Conservation (phyloP, 345 rosid genomes). For the Eucalyptus brandiana region DNA sequence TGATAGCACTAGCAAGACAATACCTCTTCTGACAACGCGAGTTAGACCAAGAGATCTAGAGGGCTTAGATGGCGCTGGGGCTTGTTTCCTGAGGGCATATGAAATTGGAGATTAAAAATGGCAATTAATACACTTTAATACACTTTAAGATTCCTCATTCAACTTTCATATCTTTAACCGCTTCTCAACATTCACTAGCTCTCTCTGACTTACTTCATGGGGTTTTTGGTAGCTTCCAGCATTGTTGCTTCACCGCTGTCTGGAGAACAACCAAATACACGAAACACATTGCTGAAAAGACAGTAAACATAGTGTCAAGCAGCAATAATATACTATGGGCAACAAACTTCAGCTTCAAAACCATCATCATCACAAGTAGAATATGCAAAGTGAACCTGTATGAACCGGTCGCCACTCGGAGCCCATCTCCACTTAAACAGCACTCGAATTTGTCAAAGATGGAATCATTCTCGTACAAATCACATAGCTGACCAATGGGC, state of each 20-base stretch:
- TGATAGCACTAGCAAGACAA: not conserved
- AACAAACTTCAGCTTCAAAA: not conserved
- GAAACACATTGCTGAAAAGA: slow-evolving; percentile 52
- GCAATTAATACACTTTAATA: not conserved
- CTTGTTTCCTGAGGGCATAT: slow-evolving; percentile 31
- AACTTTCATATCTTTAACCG: not conserved
- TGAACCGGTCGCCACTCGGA: slow-evolving; percentile 62
- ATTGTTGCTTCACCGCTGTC: slow-evolving; percentile 43
- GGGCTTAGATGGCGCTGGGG: slow-evolving; percentile 31
- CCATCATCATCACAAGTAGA: not conserved
- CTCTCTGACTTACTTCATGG: slow-evolving; percentile 33
- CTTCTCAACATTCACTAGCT: not conserved
- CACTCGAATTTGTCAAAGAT: slow-evolving; percentile 61
- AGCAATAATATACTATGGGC: not conserved
- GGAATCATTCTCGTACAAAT: slow-evolving; percentile 59
- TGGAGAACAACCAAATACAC: slow-evolving; percentile 49
- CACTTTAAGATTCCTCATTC: not conserved
- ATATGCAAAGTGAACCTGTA: slow-evolving; percentile 32
- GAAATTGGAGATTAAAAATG: not conserved
- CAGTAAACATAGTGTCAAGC: not conserved
- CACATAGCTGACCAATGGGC: slow-evolving; percentile 39
- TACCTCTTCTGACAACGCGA: slow-evolving; percentile 46
- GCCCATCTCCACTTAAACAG: slow-evolving; percentile 50
- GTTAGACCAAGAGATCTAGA: slow-evolving; percentile 45
- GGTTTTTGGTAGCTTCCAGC: slow-evolving; percentile 59